Evolutionary conservation across 306 rosid species (phyloP), one percentile per base, ranked within the genome.

Genomic region (Sicyos baderoa): DNA sequence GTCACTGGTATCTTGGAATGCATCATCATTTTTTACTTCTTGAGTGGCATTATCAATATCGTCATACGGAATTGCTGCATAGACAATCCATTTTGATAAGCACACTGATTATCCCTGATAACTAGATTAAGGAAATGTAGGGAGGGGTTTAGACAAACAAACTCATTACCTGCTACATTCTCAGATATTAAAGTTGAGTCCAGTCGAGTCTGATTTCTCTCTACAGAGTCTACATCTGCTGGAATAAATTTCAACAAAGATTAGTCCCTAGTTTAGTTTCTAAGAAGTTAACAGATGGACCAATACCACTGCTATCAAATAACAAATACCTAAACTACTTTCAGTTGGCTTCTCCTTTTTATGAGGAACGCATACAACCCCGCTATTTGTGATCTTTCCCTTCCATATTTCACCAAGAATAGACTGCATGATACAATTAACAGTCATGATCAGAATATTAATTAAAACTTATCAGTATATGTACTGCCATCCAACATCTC

Each of bases 361-460:
- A 21, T 50, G 52, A 19, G 85, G 75, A 74, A 52, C 75, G 78
- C 76, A 76, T 11, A 59, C 71, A 19, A 80, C 76, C 73, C 82
- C 86, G 3, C 86, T 85, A 69, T 83, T 80, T 35, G 81, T 82
- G 45, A 80, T 68, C 60, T 82, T 82, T 59, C 89, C 89, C 67
- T 65, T 80, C 86, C 80, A 78, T 66, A 85, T 82, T 49, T 82
- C 79, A n/a, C 79, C 59, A 56, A 80, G 83, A 47, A 71, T 72
- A 54, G 75, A 76, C 89, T 85, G 74, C 58, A 29, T 47, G 57
- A 74, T 51, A 70, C 55, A 69, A 15, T 54, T 17, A 13, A 70
- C 27, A 75, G 51, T 67, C 52, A 64, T 5, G 63, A 55, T 55
- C 54, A 19, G 16, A 15, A 22, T 42, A 15, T 21, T 4, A 25